Evolutionary conservation across 345 rosid species (phyloP).

Genomic region (Ceriops tagal): DNA sequence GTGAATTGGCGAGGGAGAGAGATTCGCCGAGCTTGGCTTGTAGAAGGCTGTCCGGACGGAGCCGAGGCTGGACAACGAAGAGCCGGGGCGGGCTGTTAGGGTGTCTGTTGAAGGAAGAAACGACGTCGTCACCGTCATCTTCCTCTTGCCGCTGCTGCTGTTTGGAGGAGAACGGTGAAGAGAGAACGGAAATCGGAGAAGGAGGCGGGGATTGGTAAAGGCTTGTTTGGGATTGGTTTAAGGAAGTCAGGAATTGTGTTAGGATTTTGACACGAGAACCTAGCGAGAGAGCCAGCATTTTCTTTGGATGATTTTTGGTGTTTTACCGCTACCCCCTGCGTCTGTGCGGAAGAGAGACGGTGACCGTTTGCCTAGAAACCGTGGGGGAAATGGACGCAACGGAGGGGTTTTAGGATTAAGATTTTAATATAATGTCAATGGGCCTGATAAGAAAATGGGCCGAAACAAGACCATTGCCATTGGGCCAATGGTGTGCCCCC

Average conservation of each 20-base stretch:
- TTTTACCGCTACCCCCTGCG: neutral
- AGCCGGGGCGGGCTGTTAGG: slow-evolving; percentile 69
- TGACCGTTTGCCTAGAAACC: neutral
- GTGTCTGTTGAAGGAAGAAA: slow-evolving; percentile 45
- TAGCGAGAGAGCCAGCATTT: slow-evolving; percentile 3
- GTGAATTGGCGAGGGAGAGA: slow-evolving; percentile 82
- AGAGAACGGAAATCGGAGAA: neutral
- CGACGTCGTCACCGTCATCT: slow-evolving; percentile 3
- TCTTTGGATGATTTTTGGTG: neutral
- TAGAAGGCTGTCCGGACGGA: slow-evolving; percentile 54
- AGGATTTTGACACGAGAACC: slow-evolving; percentile 13
- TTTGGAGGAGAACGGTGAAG: slow-evolving; percentile 10
- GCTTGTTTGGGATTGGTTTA: neutral
- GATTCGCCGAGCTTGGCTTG: slow-evolving; percentile 89
- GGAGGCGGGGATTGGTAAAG: neutral
- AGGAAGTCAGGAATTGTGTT: slow-evolving; percentile 4
- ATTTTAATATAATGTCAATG: neutral
- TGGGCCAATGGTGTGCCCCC: too few relatives aligned
- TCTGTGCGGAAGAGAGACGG: too few relatives aligned
- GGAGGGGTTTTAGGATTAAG: neutral
- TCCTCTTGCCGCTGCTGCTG: neutral
- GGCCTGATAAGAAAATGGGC: too few relatives aligned
- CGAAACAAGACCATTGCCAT: too few relatives aligned
- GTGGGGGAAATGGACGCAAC: neutral
- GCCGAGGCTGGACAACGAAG: slow-evolving; percentile 87